These are phyloP conservation scores for Pelargonium hybrid DNA, from an alignment of 441 rosid genomes.

Conservation along the genomic window DNA sequence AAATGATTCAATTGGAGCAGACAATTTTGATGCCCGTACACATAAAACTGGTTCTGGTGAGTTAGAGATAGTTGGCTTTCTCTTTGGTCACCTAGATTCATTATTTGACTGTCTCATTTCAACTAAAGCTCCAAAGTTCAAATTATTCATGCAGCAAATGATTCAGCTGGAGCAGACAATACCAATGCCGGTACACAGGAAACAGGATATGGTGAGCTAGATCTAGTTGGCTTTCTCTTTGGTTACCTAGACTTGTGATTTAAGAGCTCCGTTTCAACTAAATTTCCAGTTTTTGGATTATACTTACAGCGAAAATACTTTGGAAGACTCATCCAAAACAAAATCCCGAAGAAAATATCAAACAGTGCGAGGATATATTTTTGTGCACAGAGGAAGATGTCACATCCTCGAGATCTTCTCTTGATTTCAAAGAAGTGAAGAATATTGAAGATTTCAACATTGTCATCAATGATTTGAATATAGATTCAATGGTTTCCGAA, in stretches of 20 bases:
- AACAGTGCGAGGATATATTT: neutral
- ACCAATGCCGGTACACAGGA: no score
- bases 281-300: neutral
- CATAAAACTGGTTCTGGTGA: neutral
- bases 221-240: no score
- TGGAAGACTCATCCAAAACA: neutral
- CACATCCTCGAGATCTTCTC: neutral
- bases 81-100: neutral
- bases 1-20: neutral
- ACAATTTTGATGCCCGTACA: neutral
- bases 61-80: neutral
- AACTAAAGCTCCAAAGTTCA: no score
- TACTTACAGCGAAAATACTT: neutral
- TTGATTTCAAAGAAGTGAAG: neutral
- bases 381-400: neutral
- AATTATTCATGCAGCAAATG: neutral
- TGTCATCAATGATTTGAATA: conserved; percentile 1
- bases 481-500: conserved; percentile 9
- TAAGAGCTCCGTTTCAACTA: neutral
- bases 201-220: no score
- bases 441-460: neutral
- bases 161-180: neutral
- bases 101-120: neutral
- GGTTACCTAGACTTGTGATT: neutral
- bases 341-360: neutral